Evolutionary conservation across 306 rosid species (phyloP), one percentile per base, ranked within the genome.

Genomic region (Spatholobus suberectus): DNA sequence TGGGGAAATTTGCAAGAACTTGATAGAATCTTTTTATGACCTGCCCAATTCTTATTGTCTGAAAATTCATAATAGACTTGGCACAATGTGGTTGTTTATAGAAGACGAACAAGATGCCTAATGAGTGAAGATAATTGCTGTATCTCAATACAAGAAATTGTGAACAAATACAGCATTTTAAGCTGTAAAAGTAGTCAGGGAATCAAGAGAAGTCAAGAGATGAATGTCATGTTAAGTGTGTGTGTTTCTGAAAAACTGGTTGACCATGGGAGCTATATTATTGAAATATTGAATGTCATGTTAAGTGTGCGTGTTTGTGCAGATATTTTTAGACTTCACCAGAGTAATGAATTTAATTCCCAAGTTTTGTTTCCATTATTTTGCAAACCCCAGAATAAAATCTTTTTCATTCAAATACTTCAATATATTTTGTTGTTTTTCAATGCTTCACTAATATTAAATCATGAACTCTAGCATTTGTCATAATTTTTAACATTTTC

Each of bases 311-410:
- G 23, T 47, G 20, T 44, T 55, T 44, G 23, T 38, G 44, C 17
- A 20, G 72, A 38, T 62, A 72, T 15, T 54, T 3, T 49, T 80
- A 17, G n/a, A 52, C 38, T 27, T 63, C 14, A 26, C 52, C 46
- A 54, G 18, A 46, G 40, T 75, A 58, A 75, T 18, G 78, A 68
- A 59, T 80, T 24, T 18, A 69, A 47, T 75, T 68, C 79, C 6
- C 29, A 46, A 68, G 66, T 74, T 23, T 29, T 47, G 44, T 72
- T 80, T 68, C 27, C 61, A 8, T 67, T 59, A 66, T 29, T 75
- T 32, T 80, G 75, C 49, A 8, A 71, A 46, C 15, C 18, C 52
- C 54, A 18, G 6, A 34, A 43, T 21, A 68, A 63, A 58, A 70
- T 7, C 63, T 70, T 66, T 5, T 55, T 44, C 24, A 35, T 67